Evolutionary conservation across 2,329 filamentous ascomycete genomes (phyloP), one percentile per base, ranked within the genome.

Genomic region (Dactylellina haptotyla): DNA sequence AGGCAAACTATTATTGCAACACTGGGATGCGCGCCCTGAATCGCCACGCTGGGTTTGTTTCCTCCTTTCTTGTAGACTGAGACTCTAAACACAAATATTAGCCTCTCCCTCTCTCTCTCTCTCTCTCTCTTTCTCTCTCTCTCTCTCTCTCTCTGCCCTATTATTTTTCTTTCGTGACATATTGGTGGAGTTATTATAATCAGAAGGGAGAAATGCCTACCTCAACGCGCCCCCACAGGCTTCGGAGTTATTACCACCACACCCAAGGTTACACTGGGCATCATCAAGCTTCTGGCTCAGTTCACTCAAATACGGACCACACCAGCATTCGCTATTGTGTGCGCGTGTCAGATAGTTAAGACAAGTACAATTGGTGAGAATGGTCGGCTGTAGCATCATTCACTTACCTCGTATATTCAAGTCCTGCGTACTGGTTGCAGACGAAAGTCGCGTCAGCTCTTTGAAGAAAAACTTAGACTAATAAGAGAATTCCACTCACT

Each of bases 241-340:
- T 53, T 85, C 82, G 1, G 79, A 81, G 14, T 79, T 79, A 77
- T 87, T 84, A 1, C 86, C 87, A 48, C 84, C 83, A 75, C 87
- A 89, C 0, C 84, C 79, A 30, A 84, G 81, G 65, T 84, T 79
- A 79, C 87, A 89, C 1, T 80, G 80, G 16, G 75, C 76, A 20
- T 87, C 85, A 28, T 81, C 76, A 8, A 87, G 78, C 72, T 83
- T 82, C 8, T 77, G 78, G 14, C 85, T 82, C 23, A 86, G 81
- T 6, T 80, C 79, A 6, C 83, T 83, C n/a, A 88, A 77, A 50
- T 80, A 80, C 16, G 83, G 80, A 20, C 84, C 82, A 79, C 87
- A 89, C 83, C 85, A 88, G 82, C 87, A 89, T 80, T 88, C 86
- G 62, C 85, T 86, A 32, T 76, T 39, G n/a, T n/a, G n/a, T n/a